phyloP scores from a whole-genome alignment of 164 flowering plant genomes.

The Akebia trifoliata region DNA sequence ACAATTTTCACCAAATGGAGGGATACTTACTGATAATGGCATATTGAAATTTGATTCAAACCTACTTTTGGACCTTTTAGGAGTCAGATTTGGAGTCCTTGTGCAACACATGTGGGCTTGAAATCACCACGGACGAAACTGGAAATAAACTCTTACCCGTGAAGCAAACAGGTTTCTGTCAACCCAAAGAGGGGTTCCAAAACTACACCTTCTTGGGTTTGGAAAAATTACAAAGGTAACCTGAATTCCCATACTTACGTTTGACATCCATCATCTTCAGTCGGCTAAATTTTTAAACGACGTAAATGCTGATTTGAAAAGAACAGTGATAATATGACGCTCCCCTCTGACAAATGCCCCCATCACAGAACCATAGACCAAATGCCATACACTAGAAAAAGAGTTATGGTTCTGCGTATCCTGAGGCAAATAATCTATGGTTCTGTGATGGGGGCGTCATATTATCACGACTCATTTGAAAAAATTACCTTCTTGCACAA shows the following conservation, averaged over 20 bases:
- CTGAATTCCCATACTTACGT: neutral
- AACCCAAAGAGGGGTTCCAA: conserved; percentile 45
- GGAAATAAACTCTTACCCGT: conserved; percentile 57
- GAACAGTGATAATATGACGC: too few relatives aligned
- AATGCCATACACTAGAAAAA: too few relatives aligned
- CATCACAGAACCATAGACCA: too few relatives aligned
- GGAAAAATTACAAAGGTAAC: conserved; percentile 34
- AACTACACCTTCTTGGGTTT: conserved; percentile 39
- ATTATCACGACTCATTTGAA: too few relatives aligned
- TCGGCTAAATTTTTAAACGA: too few relatives aligned
- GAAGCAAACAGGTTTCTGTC: conserved; percentile 58
- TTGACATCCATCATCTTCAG: too few relatives aligned
- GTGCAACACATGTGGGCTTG: conserved; percentile 73
- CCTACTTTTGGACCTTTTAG: conserved; percentile 28
- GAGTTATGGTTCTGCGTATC: too few relatives aligned
- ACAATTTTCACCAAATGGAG: neutral
- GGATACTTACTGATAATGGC: neutral
- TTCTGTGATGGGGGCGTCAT: too few relatives aligned
- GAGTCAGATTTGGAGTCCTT: conserved; percentile 69
- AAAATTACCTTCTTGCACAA: too few relatives aligned
- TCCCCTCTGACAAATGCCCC: too few relatives aligned
- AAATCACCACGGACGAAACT: conserved; percentile 40
- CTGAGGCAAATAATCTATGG: too few relatives aligned
- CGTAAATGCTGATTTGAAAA: too few relatives aligned
- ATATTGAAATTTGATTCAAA: neutral